Evolutionary conservation across 2,329 filamentous ascomycete species (phyloP).

Genomic region (Fusarium caatingaense): DNA sequence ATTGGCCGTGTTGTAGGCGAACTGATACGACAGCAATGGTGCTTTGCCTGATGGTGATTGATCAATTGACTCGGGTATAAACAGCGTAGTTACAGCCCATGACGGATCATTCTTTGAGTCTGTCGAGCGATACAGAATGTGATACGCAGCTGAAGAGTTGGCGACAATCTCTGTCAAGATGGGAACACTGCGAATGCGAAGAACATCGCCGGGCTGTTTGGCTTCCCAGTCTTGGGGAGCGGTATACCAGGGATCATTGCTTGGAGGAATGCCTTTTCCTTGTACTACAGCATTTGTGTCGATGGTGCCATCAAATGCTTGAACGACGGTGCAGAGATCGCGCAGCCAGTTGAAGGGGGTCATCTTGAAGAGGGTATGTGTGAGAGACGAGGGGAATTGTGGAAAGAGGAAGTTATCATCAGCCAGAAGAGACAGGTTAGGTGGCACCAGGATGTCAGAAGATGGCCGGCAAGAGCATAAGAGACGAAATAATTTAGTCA

Average conservation of each 20-base stretch:
- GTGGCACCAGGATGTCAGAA: too few relatives aligned
- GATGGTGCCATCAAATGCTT: not conserved
- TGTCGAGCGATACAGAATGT: constrained; percentile 55
- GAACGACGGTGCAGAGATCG: not conserved
- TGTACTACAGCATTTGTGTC: not conserved
- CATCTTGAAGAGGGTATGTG: not conserved
- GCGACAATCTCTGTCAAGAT: constrained; percentile 29
- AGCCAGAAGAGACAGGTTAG: not conserved
- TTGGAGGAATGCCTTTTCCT: constrained; percentile 1
- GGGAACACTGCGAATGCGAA: constrained; percentile 26
- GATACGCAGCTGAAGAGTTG: constrained; percentile 40
- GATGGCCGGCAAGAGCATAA: too few relatives aligned
- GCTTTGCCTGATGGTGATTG: constrained; percentile 14
- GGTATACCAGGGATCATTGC: constrained; percentile 22
- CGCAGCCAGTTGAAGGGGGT: not conserved
- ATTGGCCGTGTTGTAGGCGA: constrained; percentile 40
- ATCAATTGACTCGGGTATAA: constrained; percentile 41
- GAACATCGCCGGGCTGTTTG: constrained; percentile 25
- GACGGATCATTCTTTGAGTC: constrained; percentile 49
- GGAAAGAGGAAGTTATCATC: accelerated
- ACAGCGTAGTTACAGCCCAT: constrained; percentile 55
- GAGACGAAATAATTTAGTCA: too few relatives aligned
- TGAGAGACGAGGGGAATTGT: accelerated
- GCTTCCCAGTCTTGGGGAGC: constrained; percentile 7
- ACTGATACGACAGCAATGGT: constrained; percentile 33